These are phyloP conservation scores for Aurantiochytrium sp. DNA, from an alignment of 108 stramenopile species.

Conservation along the genomic window DNA sequence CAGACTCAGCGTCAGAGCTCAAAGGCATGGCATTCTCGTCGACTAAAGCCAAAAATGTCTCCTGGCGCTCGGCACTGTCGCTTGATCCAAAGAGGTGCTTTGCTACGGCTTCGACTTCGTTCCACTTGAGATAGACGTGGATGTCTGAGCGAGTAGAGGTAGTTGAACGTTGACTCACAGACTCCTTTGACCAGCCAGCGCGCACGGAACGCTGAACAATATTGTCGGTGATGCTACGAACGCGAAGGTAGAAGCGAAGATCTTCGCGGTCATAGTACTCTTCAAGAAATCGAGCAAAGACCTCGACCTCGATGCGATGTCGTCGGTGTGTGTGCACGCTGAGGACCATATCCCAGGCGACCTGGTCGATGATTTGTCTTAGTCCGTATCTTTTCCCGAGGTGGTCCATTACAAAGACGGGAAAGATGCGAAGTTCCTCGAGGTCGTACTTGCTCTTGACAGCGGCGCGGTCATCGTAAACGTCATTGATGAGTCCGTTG, in stretches of 20 bases:
- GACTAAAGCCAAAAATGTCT: background rate
- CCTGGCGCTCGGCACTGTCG: background rate
- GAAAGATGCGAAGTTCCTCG: background rate
- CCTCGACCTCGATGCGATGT: conserved; percentile 23
- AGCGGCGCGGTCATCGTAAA: background rate
- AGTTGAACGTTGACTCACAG: background rate
- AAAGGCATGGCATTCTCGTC: background rate
- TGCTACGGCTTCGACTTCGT: background rate
- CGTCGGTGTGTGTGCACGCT: background rate
- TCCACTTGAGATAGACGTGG: conserved; percentile 1
- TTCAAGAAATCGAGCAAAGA: conserved; percentile 47
- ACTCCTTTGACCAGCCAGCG: background rate
- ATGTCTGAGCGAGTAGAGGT: background rate
- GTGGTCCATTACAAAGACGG: conserved; percentile 27
- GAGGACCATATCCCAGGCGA: conserved; percentile 43
- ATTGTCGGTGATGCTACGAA: conserved; percentile 20
- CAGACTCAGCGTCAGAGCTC: background rate
- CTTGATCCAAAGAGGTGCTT: background rate
- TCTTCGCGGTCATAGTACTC: conserved; percentile 49
- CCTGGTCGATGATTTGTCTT: conserved; percentile 22
- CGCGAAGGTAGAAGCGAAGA: conserved; percentile 41
- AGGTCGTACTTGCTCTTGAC: background rate
- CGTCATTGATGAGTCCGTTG: background rate
- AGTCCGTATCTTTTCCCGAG: conserved; percentile 23
- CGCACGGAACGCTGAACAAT: background rate